Conservation (phyloP, 768 basidiomycete species). For the Leccinum barrowsii region DNA sequence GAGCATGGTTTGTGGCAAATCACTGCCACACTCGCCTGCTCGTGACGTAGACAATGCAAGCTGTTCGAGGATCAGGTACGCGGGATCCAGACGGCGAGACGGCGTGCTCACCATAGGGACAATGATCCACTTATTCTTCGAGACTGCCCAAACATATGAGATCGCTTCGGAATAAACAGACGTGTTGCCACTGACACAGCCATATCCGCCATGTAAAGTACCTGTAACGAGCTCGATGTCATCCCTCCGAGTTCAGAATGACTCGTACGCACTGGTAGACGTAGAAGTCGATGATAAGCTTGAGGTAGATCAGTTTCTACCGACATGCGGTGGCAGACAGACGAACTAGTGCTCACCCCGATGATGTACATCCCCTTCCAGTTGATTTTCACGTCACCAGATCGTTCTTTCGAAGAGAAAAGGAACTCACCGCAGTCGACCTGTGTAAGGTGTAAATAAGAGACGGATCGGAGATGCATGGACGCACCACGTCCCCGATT, state of each 20-base stretch:
- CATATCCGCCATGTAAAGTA: conserved; percentile 32
- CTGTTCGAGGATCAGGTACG: conserved; percentile 7
- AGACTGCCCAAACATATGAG: conserved; percentile 16
- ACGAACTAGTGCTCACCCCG: conserved; percentile 16
- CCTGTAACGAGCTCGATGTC: conserved; percentile 1
- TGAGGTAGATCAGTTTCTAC: conserved; percentile 1
- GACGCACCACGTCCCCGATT: conserved; percentile 22
- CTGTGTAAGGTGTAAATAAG: conserved; percentile 1
- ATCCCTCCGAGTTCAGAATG: not conserved
- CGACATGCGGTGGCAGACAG: too few species aligned
- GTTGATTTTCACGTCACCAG: not conserved
- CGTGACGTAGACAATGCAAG: conserved; percentile 17
- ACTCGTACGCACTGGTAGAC: conserved; percentile 20
- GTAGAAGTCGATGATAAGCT: conserved; percentile 28
- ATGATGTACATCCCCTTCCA: conserved; percentile 20
- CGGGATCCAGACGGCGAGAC: not conserved
- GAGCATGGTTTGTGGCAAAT: not conserved
- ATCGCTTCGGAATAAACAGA: not conserved
- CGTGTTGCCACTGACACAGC: conserved; percentile 17
- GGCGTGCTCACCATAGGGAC: conserved; percentile 17
- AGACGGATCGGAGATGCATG: not conserved
- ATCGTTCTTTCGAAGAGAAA: not conserved
- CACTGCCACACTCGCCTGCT: conserved; percentile 11
- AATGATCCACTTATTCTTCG: conserved; percentile 12
- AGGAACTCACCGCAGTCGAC: conserved; percentile 16